These are phyloP conservation scores for Russula abietina DNA, from an alignment of 768 basidiomycete species.

Conservation along the genomic window DNA sequence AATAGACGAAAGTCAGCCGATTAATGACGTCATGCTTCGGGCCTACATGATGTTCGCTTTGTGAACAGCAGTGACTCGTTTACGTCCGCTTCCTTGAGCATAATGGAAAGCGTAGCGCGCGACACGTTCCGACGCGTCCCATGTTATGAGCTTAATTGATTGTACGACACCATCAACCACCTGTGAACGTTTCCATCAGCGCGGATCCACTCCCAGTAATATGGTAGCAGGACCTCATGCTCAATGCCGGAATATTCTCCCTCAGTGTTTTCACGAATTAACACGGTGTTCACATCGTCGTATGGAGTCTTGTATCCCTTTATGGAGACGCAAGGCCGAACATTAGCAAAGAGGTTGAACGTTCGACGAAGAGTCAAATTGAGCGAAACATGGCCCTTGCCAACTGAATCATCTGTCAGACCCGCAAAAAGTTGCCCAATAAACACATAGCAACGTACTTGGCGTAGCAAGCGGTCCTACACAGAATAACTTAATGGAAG, in stretches of 20 bases:
- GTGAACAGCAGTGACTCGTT: conserved; percentile 96
- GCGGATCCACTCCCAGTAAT: conserved; percentile 7
- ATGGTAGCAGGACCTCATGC: conserved; percentile 66
- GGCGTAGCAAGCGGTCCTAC: conserved; percentile 95
- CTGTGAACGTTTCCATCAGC: conserved; percentile 36
- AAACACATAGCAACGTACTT: conserved; percentile 49
- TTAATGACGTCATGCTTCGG: conserved; percentile 22
- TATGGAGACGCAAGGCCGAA: conserved; percentile 93
- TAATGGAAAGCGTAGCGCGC: conserved; percentile 98
- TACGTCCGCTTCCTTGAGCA: conserved; percentile 80
- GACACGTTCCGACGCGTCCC: conserved; percentile 97
- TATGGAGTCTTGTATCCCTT: conserved; percentile 97
- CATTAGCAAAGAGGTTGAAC: conserved; percentile 98
- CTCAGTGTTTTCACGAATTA: conserved; percentile 99
- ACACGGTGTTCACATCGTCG: conserved; percentile 94
- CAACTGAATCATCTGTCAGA: conserved; percentile 50
- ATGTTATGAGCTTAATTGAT: conserved; percentile 98
- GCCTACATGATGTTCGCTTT: conserved; percentile 97
- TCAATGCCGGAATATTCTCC: conserved; percentile 99
- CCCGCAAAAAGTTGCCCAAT: not conserved
- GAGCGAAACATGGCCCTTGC: conserved; percentile 97
- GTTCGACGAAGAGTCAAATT: conserved; percentile 96
- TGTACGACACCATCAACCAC: conserved; percentile 97
- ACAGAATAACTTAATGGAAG: not conserved
- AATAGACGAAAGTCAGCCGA: not conserved